Evolutionary conservation across 2,329 filamentous ascomycete species (phyloP).

Genomic region (Talaromyces sp.): DNA sequence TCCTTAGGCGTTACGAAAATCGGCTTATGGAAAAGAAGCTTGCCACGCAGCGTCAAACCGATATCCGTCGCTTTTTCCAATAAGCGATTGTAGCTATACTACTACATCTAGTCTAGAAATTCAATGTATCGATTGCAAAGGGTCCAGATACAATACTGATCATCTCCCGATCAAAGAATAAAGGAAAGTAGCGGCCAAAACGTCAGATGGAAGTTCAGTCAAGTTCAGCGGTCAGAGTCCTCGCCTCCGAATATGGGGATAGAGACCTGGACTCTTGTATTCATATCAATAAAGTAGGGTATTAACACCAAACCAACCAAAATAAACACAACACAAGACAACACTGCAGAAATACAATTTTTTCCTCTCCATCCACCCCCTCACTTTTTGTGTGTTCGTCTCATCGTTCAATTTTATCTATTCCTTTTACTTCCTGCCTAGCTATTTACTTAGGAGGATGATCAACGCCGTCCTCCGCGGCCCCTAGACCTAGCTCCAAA

Average conservation of each 20-base stretch:
- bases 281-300: not conserved
- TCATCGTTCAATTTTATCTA: not conserved
- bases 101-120: too few species aligned
- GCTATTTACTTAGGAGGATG: not conserved
- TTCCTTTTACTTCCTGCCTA: not conserved
- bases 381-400: not conserved
- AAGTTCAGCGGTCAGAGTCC: too few species aligned
- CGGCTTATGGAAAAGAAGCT: not conserved
- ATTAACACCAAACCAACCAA: not conserved
- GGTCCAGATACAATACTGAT: too few species aligned
- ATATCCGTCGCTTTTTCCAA: not conserved
- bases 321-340: not conserved
- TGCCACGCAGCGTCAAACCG: not conserved
- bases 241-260: too few species aligned
- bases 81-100: not conserved
- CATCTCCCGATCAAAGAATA: too few species aligned
- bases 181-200: too few species aligned
- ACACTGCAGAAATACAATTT: not conserved
- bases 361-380: not conserved
- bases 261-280: too few species aligned
- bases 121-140: not conserved
- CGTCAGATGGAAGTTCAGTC: too few species aligned
- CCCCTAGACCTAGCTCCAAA: slow-evolving; percentile 5
- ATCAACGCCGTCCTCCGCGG: not conserved
- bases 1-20: not conserved